Percentiles rank a stretch among this genome's conserved stretches.
Conservation (phyloP, 2,329 filamentous ascomycete species). For the Neonectria neomacrospora region DNA sequence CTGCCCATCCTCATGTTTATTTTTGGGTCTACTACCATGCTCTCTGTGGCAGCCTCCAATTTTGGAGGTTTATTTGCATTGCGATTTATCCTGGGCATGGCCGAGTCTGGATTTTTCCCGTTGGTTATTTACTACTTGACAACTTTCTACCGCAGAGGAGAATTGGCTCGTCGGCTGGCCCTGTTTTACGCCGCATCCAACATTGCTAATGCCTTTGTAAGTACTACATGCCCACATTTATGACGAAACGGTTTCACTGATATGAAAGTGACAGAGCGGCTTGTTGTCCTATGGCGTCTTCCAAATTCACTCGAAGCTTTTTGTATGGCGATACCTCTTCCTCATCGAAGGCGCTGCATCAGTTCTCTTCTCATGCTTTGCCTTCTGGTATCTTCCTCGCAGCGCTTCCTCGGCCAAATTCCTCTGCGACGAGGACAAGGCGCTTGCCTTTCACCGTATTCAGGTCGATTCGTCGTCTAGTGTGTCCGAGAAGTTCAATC, state of each 20-base stretch:
- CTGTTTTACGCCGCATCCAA: constrained; percentile 81
- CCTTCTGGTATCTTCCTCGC: constrained; percentile 75
- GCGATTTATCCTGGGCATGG: constrained; percentile 63
- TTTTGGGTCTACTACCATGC: constrained; percentile 74
- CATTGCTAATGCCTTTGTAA: constrained; percentile 69
- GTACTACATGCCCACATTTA: background rate
- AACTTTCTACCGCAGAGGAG: constrained; percentile 61
- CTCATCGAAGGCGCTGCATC: constrained; percentile 67
- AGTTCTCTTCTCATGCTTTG: constrained; percentile 70
- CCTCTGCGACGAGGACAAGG: constrained; percentile 72
- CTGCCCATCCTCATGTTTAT: constrained; percentile 76
- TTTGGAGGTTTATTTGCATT: constrained; percentile 63
- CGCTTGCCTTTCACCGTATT: constrained; percentile 76
- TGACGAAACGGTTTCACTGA: background rate
- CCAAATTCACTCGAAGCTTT: constrained; percentile 55
- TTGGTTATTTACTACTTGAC: constrained; percentile 64
- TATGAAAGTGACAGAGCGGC: constrained; percentile 45
- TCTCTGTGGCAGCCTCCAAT: constrained; percentile 61
- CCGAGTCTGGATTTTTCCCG: constrained; percentile 66
- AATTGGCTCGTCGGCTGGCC: constrained; percentile 60
- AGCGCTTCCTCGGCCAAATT: constrained; percentile 73
- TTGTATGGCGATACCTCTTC: constrained; percentile 62
- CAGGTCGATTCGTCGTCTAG: constrained; percentile 77
- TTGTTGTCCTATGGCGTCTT: constrained; percentile 61
- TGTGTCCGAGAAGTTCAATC: constrained; percentile 63